Conservation (phyloP, 2,329 filamentous ascomycete species). For the Orbilia javanica region DNA sequence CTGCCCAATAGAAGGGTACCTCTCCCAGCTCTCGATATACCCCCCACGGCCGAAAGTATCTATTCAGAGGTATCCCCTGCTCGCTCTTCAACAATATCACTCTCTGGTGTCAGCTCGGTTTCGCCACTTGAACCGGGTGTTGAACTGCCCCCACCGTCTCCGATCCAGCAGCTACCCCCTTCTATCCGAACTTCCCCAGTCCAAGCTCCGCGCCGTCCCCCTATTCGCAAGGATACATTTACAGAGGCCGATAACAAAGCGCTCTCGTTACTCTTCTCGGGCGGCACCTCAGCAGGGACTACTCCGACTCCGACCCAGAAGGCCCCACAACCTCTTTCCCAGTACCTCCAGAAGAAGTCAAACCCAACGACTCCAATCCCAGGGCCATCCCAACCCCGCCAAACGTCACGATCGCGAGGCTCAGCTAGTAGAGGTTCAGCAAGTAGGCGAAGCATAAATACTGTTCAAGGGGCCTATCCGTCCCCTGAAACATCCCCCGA, state of each 20-base stretch:
- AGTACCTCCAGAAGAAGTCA: constrained; percentile 28
- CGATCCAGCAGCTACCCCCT: constrained; percentile 46
- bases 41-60: not conserved
- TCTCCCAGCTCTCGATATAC: constrained; percentile 43
- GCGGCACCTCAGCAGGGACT: constrained; percentile 8
- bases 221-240: constrained; percentile 32
- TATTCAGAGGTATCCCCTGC: constrained; percentile 43
- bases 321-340: constrained; percentile 11
- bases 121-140: constrained; percentile 39
- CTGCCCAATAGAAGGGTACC: constrained; percentile 31
- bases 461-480: constrained; percentile 52
- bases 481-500: constrained; percentile 56
- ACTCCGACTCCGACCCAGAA: constrained; percentile 47
- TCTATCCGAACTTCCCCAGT: not conserved
- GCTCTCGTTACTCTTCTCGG: constrained; percentile 40
- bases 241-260: constrained; percentile 55
- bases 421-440: constrained; percentile 15
- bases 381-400: constrained; percentile 19
- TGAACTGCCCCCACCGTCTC: constrained; percentile 40
- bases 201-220: not conserved
- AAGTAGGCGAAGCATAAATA: constrained; percentile 32
- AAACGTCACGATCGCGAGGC: constrained; percentile 21
- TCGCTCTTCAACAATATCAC: constrained; percentile 37
- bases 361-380: constrained; percentile 29
- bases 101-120: constrained; percentile 41